These are phyloP conservation scores for Spathaspora hagerdaliae DNA, from an alignment of 805 yeast genomes.

Conservation along the genomic window DNA sequence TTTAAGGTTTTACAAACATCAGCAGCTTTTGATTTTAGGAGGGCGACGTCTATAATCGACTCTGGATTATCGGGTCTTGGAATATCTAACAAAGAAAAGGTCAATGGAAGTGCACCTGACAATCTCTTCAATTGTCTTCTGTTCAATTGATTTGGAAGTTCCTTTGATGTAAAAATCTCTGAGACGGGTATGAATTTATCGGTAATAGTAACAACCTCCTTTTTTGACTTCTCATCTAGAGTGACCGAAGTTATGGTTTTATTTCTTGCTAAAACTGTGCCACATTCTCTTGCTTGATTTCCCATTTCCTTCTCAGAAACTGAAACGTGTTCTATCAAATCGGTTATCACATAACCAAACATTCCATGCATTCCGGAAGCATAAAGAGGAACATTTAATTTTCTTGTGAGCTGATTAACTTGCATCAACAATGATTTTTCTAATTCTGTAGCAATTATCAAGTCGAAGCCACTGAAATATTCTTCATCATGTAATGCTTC, in stretches of 20 bases:
- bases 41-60: slow-evolving; percentile 18
- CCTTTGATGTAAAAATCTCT: slow-evolving; percentile 29
- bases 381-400: slow-evolving; percentile 60
- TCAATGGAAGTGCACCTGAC: slow-evolving; percentile 55
- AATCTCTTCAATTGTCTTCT: slow-evolving; percentile 46
- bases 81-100: slow-evolving; percentile 54
- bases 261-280: slow-evolving; percentile 49
- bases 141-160: slow-evolving; percentile 38
- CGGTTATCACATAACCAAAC: slow-evolving; percentile 78
- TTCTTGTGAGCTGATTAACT: slow-evolving; percentile 57
- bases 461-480: slow-evolving; percentile 55
- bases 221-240: slow-evolving; percentile 32
- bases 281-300: slow-evolving; percentile 32
- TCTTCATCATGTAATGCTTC: slow-evolving; percentile 13
- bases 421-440: slow-evolving; percentile 32
- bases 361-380: slow-evolving; percentile 70
- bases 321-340: slow-evolving; percentile 63
- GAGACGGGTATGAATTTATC: slow-evolving; percentile 36
- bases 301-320: slow-evolving; percentile 49
- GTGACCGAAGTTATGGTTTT: slow-evolving; percentile 30
- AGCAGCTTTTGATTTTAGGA: slow-evolving; percentile 23
- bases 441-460: slow-evolving; percentile 75
- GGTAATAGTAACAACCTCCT: slow-evolving; percentile 37
- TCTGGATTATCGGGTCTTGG: slow-evolving; percentile 21
- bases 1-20: slow-evolving; percentile 27